Evolutionary conservation across 139 green algal genomes (phyloP).

Genomic region (Trebouxia sp.): DNA sequence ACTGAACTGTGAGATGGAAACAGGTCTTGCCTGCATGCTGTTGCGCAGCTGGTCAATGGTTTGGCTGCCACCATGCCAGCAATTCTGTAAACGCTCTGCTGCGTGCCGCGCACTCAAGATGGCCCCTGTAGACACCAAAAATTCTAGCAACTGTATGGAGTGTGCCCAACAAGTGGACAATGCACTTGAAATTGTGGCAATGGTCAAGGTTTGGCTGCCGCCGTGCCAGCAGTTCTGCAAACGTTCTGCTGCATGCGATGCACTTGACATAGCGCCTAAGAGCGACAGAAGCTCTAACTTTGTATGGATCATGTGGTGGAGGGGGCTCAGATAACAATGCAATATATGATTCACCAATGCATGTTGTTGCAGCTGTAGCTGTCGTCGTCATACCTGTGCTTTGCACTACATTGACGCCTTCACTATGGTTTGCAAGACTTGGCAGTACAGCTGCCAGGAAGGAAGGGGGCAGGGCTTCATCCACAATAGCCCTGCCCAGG

Average conservation of each 20-base stretch:
- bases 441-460: slow-evolving; percentile 78
- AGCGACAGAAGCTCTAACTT: too few species aligned
- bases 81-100: slow-evolving; percentile 75
- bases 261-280: too few species aligned
- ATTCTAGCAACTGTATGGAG: too few species aligned
- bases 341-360: too few species aligned
- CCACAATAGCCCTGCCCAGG: slow-evolving; percentile 85
- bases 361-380: not conserved
- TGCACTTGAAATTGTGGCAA: too few species aligned
- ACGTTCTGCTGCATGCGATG: too few species aligned
- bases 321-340: too few species aligned
- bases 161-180: too few species aligned
- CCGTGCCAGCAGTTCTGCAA: too few species aligned
- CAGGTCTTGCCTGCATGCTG: slow-evolving; percentile 25
- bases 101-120: slow-evolving; percentile 76
- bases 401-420: slow-evolving; percentile 72
- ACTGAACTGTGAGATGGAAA: too few species aligned
- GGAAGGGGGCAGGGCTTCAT: slow-evolving; percentile 88
- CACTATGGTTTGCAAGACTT: slow-evolving; percentile 53
- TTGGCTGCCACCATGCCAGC: slow-evolving; percentile 74
- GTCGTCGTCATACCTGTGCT: slow-evolving; percentile 32
- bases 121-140: slow-evolving; percentile 38
- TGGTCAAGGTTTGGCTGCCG: too few species aligned
- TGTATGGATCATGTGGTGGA: too few species aligned
- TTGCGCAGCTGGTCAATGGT: slow-evolving; percentile 55